Conservation (phyloP, 108 stramenopile species). For the Pseudonitzschia pungens region DNA sequence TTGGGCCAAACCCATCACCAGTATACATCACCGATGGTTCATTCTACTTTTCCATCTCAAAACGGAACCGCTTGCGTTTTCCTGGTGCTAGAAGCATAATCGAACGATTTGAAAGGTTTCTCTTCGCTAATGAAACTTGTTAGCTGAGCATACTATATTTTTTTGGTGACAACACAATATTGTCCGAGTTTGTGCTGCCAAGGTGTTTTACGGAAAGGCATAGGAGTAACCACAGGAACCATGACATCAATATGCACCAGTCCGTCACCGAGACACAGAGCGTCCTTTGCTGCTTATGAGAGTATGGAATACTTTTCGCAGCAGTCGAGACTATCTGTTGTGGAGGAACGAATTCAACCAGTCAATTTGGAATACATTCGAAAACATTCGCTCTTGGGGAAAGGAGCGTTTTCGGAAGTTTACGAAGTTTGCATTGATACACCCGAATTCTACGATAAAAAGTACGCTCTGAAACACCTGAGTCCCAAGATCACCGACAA, state of each 20-base stretch:
- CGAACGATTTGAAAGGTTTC: no score
- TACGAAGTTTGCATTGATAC: slow-evolving; percentile 13
- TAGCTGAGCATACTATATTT: no score
- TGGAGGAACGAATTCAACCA: not conserved
- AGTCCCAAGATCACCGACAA: slow-evolving; percentile 27
- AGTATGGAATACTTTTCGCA: not conserved
- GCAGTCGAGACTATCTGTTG: not conserved
- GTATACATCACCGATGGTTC: no score
- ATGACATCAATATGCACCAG: not conserved
- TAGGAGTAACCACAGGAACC: not conserved
- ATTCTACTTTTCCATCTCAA: no score
- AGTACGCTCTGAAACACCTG: slow-evolving; percentile 32
- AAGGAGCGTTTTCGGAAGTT: slow-evolving; percentile 34
- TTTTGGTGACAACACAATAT: no score
- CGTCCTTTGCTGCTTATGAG: slow-evolving; percentile 3
- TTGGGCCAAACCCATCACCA: no score
- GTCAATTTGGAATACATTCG: not conserved
- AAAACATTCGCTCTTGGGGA: slow-evolving; percentile 14
- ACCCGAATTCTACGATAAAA: not conserved
- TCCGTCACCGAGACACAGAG: not conserved
- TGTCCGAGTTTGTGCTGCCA: no score
- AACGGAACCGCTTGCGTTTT: no score
- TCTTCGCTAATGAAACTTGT: no score
- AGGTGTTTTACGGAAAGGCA: no score
- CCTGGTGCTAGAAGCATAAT: no score